Evolutionary conservation across 176 grass and related monocot genomes (phyloP), one percentile per base, ranked within the genome.

Genomic region (Oryza glumipatula): DNA sequence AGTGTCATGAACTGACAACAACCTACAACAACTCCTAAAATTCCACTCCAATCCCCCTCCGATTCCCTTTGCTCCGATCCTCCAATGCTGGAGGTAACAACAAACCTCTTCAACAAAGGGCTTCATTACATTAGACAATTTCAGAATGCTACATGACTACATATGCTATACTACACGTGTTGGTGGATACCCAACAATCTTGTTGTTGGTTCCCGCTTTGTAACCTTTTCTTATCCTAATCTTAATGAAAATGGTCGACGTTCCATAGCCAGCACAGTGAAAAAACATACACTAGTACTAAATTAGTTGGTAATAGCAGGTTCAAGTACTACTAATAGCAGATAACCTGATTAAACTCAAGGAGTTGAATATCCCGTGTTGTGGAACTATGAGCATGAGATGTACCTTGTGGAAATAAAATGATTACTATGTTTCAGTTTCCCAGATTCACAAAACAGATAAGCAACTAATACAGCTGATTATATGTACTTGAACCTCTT

Each of bases 401-500:
- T 47, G 21, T 32, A 52, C 13, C 49, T 52, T 52, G 14, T 16
- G 49, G 49, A 52, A 52, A 17, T 54, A 54, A 54, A 63, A 3
- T 64, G 10, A 52, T 76, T 24, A 46, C 13, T 65, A 28, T 11
- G 26, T 54, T 83, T 71, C 22, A 88, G 3, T 10, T 80, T 7
- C 14, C 67, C 7, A 4, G 12, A 84, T 49, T 41, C 0, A 84
- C 33, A 52, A 26, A 74, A 61, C 15, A 74, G 0, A 1, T 76
- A 79, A 83, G 44, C 74, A 88, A 66, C 15, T 15, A 78, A 88
- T n/a, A 35, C 67, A 88, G 3, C 1, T 54, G 24, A 26, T 84
- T 63, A 23, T 0, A 45, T 48, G n/a, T 35, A 63, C 8, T 22
- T 63, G 44, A 35, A 63, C 23, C 45, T 73, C 35, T 72, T 61